Conservation (phyloP, 1,139 yeast genomes). For the Suhomyces yuchorum region DNA sequence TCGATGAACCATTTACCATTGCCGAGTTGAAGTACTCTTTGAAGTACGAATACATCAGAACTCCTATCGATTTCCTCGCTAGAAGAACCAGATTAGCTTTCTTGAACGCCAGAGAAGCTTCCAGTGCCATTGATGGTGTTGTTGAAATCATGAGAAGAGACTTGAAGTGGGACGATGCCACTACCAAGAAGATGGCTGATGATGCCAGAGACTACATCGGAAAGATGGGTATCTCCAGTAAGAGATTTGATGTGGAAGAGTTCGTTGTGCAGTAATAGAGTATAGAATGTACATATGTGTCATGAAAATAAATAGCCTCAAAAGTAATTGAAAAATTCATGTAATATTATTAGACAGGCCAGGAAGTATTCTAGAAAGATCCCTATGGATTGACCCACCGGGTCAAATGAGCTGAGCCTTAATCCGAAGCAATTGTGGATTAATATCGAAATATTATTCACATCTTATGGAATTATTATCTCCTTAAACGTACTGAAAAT, state of each 20-base stretch:
- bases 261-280: conserved; percentile 21
- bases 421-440: too few species aligned
- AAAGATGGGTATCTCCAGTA: conserved; percentile 54
- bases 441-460: too few species aligned
- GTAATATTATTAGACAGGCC: too few species aligned
- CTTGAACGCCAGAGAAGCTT: conserved; percentile 84
- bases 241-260: conserved; percentile 40
- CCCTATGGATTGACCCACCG: too few species aligned
- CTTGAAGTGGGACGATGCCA: conserved; percentile 68
- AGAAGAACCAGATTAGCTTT: conserved; percentile 94
- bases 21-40: conserved; percentile 88
- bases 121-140: conserved; percentile 79
- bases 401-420: too few species aligned
- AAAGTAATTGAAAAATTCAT: neutral
- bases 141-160: conserved; percentile 83
- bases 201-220: conserved; percentile 61
- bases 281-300: conserved; percentile 6
- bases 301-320: neutral
- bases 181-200: conserved; percentile 56
- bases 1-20: conserved; percentile 86
- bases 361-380: too few species aligned
- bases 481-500: too few species aligned
- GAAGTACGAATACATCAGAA: conserved; percentile 81
- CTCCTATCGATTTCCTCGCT: conserved; percentile 87
- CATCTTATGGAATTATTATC: too few species aligned